These are phyloP conservation scores for Trichoderma sp. DNA, from an alignment of 2,329 filamentous ascomycete genomes.

Conservation along the genomic window DNA sequence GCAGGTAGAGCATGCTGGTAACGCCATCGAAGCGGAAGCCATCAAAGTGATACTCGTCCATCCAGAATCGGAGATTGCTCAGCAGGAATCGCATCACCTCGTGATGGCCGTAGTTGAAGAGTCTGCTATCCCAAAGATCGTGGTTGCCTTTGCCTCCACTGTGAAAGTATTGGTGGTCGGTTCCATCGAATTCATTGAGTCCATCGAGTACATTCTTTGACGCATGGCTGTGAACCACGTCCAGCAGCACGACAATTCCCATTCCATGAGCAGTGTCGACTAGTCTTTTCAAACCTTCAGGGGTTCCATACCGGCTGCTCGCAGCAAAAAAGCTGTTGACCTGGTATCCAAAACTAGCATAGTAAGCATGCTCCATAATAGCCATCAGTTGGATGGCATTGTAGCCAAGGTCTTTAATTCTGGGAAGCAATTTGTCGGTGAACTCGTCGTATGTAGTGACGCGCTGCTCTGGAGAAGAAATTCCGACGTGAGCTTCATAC, in stretches of 20 bases:
- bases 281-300: slow-evolving; percentile 94
- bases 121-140: slow-evolving; percentile 90
- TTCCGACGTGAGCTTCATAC: slow-evolving; percentile 98
- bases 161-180: slow-evolving; percentile 96
- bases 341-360: slow-evolving; percentile 98
- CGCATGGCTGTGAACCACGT: slow-evolving; percentile 96
- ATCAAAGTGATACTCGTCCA: slow-evolving; percentile 97
- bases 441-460: slow-evolving; percentile 98
- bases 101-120: slow-evolving; percentile 96
- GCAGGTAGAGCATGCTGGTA: slow-evolving; percentile 94
- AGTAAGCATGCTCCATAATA: slow-evolving; percentile 99
- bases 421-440: slow-evolving; percentile 84
- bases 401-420: slow-evolving; percentile 88
- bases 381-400: slow-evolving; percentile 99
- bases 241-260: slow-evolving; percentile 87
- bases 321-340: slow-evolving; percentile 99
- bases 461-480: slow-evolving; percentile 84
- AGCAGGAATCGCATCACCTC: slow-evolving; percentile 95
- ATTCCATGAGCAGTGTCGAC: slow-evolving; percentile 92
- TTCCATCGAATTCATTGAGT: slow-evolving; percentile 92
- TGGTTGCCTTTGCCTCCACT: slow-evolving; percentile 80
- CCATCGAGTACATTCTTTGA: slow-evolving; percentile 97
- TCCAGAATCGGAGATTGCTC: slow-evolving; percentile 97
- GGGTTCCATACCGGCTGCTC: slow-evolving; percentile 89
- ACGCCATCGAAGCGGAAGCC: slow-evolving; percentile 98